Evolutionary conservation across 257 asterid genomes (phyloP).

Genomic region (Asclepias syriaca): DNA sequence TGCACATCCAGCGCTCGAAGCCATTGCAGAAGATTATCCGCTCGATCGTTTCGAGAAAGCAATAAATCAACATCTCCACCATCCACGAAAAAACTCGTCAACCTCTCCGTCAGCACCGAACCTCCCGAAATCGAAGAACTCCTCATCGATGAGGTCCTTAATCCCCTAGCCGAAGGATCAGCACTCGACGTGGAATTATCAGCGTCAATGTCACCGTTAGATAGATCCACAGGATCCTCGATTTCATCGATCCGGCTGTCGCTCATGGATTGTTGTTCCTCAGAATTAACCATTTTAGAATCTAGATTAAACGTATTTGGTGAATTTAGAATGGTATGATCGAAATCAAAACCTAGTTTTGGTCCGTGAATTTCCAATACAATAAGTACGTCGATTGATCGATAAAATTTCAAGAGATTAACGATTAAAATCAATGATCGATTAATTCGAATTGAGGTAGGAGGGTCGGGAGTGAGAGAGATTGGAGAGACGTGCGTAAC

Average conservation of each 20-base stretch:
- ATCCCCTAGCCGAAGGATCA: slow-evolving; percentile 14
- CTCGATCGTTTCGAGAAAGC: slow-evolving; percentile 50
- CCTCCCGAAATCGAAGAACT: neutral
- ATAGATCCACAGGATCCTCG: slow-evolving; percentile 35
- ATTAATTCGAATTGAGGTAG: slow-evolving; percentile 1
- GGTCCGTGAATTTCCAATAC: neutral
- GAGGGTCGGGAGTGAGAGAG: neutral
- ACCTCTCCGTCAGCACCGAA: slow-evolving; percentile 44
- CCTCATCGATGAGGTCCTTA: slow-evolving; percentile 4
- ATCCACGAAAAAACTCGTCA: slow-evolving; percentile 41
- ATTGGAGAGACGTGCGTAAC: neutral
- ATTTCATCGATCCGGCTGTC: slow-evolving; percentile 33
- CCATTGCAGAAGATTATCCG: slow-evolving; percentile 62
- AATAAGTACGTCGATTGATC: neutral
- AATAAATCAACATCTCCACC: slow-evolving; percentile 61
- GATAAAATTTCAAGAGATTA: neutral
- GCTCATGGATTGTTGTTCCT: slow-evolving; percentile 35
- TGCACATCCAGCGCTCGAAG: slow-evolving; percentile 79
- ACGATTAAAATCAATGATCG: neutral
- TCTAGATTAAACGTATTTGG: slow-evolving; percentile 7
- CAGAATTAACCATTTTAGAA: slow-evolving; percentile 43
- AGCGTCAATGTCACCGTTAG: slow-evolving; percentile 27
- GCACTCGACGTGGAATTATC: slow-evolving; percentile 23
- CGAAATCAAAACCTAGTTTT: neutral
- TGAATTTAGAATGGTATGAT: neutral